Percentiles rank a stretch among this genome's conserved stretches.
These are phyloP conservation scores for Miscanthus sacchariflorus DNA, from an alignment of 202 grass and related monocot genomes.

Conservation along the genomic window DNA sequence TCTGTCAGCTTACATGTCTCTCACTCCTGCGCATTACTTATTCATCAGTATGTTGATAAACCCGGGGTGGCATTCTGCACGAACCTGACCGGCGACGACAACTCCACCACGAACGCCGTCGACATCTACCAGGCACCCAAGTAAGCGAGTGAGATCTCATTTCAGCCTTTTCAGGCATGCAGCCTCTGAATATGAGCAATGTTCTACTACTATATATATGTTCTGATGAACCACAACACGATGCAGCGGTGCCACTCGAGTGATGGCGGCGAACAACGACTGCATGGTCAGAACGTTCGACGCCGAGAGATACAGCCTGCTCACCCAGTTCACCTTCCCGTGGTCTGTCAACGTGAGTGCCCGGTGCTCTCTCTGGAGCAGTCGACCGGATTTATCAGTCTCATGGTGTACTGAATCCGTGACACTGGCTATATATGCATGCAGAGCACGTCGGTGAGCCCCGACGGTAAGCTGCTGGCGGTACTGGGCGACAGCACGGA, in stretches of 20 bases:
- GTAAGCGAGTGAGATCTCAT: slow-evolving; percentile 34
- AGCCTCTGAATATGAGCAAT: neutral
- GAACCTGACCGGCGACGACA: slow-evolving; percentile 61
- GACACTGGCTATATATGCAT: neutral
- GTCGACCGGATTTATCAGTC: neutral
- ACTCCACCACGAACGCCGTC: slow-evolving; percentile 81
- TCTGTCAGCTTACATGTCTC: neutral
- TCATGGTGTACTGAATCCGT: neutral
- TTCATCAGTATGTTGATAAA: slow-evolving; percentile 62
- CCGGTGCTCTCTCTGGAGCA: neutral
- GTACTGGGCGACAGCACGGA: slow-evolving; percentile 64
- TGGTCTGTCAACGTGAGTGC: slow-evolving; percentile 94
- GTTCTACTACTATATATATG: neutral
- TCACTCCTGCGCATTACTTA: neutral
- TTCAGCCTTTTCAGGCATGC: neutral
- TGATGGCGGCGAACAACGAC: slow-evolving; percentile 79
- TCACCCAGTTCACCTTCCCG: slow-evolving; percentile 51
- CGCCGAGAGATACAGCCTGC: slow-evolving; percentile 50
- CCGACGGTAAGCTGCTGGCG: slow-evolving; percentile 62
- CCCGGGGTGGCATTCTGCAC: slow-evolving; percentile 67
- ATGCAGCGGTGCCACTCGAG: slow-evolving; percentile 56
- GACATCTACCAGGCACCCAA: slow-evolving; percentile 56
- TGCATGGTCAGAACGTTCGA: slow-evolving; percentile 68
- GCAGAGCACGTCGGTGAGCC: slow-evolving; percentile 61
- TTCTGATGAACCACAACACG: neutral